Conservation (phyloP, 1,284 basidiomycete genomes). For the Earliella scabrosa region DNA sequence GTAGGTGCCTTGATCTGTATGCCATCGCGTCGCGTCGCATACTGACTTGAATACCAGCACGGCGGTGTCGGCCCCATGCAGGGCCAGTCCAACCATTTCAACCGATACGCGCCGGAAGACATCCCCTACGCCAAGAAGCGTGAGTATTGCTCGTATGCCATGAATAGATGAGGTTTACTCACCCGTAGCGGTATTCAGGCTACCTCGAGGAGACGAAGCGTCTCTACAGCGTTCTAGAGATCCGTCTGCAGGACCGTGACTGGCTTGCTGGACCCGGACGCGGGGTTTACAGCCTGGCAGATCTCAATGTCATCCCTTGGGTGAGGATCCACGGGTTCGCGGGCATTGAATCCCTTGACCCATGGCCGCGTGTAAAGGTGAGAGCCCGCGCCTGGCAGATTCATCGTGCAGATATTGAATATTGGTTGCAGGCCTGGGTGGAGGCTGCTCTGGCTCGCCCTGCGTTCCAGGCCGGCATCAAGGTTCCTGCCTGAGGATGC, state of each 20-base stretch:
- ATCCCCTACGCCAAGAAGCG: constrained; percentile 69
- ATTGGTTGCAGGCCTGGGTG: constrained; percentile 27
- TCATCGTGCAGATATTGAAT: neutral
- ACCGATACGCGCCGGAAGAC: constrained; percentile 58
- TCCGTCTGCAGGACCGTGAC: constrained; percentile 63
- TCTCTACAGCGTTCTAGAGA: constrained; percentile 77
- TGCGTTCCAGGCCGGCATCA: constrained; percentile 31
- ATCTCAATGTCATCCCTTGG: constrained; percentile 65
- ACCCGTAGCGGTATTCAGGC: constrained; percentile 40
- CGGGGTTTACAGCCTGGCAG: constrained; percentile 71
- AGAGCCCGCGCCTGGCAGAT: neutral
- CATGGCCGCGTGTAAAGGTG: constrained; percentile 39
- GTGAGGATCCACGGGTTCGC: constrained; percentile 47
- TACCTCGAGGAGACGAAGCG: constrained; percentile 81
- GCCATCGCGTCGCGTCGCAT: too few species aligned
- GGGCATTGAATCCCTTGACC: constrained; percentile 53
- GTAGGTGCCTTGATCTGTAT: constrained; percentile 40
- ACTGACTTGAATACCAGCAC: constrained; percentile 43
- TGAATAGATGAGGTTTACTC: neutral
- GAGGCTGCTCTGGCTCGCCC: constrained; percentile 28
- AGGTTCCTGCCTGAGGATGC: constrained; percentile 24
- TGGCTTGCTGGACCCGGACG: constrained; percentile 72
- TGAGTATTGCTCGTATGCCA: constrained; percentile 29
- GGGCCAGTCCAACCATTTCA: constrained; percentile 73
- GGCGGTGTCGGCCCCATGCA: constrained; percentile 79